A percentile compares a stretch with the other conserved stretches of the same genome.
These are phyloP conservation scores for Saccharomycopsis sp. DNA, from an alignment of 805 yeast species.

Conservation along the genomic window DNA sequence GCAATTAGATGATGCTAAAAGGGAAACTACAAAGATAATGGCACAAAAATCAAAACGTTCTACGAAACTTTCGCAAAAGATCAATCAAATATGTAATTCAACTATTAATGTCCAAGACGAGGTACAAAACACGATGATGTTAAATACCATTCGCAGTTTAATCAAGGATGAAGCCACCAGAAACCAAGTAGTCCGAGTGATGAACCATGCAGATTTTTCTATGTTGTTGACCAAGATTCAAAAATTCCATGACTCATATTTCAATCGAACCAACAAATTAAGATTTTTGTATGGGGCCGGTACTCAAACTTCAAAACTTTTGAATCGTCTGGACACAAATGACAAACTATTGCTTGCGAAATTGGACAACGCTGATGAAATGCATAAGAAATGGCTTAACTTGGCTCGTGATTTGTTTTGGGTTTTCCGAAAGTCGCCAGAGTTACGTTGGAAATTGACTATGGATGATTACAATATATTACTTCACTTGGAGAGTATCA, in stretches of 20 bases:
- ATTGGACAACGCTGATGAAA: not conserved
- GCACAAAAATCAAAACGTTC: too few species aligned
- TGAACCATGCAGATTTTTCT: not conserved
- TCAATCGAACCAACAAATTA: not conserved
- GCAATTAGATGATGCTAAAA: too few species aligned
- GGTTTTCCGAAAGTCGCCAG: not conserved
- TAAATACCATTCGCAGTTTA: too few species aligned
- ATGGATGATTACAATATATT: conserved; percentile 6
- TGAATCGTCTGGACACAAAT: not conserved
- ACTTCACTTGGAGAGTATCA: conserved; percentile 3
- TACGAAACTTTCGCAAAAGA: too few species aligned
- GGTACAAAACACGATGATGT: too few species aligned
- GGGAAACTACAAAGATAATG: too few species aligned
- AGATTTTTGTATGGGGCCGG: not conserved
- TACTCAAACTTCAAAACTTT: not conserved
- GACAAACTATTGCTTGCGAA: not conserved
- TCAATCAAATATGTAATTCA: too few species aligned
- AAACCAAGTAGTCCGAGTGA: too few species aligned
- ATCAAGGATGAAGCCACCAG: too few species aligned
- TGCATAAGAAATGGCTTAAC: not conserved
- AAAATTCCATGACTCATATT: not conserved
- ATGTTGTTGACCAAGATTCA: not conserved
- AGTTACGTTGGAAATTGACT: conserved; percentile 1
- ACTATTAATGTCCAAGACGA: too few species aligned
- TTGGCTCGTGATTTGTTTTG: conserved; percentile 11